These are phyloP conservation scores for Sarocladium strictum DNA, from an alignment of 2,329 filamentous ascomycete species.

Conservation along the genomic window DNA sequence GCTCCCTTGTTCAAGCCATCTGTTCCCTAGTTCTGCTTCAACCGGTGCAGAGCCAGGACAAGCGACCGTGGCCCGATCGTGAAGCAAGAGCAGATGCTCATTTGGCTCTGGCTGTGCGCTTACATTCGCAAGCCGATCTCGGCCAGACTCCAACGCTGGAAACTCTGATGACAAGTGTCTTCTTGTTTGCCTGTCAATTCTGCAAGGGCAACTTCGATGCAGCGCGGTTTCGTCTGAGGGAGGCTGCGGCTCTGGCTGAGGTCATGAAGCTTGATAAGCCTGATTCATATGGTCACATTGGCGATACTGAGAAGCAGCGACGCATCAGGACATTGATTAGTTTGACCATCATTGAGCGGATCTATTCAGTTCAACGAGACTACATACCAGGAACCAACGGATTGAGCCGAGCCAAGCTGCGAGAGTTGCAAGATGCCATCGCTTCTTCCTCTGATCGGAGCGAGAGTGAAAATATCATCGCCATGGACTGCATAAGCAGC, in stretches of 20 bases:
- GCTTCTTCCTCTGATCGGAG: background rate
- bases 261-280: slow-evolving; percentile 2
- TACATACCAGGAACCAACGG: background rate
- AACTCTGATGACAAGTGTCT: slow-evolving; percentile 1
- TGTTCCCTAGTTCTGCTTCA: background rate
- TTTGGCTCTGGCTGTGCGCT: background rate
- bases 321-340: background rate
- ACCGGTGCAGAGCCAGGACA: background rate
- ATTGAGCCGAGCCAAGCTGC: background rate
- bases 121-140: background rate
- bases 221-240: background rate
- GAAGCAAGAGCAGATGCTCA: background rate
- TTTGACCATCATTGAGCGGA: background rate
- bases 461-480: slow-evolving; percentile 4
- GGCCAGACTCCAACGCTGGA: slow-evolving; percentile 1
- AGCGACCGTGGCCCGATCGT: background rate
- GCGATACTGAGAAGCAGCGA: slow-evolving; percentile 2
- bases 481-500: background rate
- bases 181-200: slow-evolving; percentile 4
- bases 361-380: background rate
- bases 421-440: background rate
- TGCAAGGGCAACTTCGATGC: slow-evolving; percentile 7
- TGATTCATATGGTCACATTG: background rate
- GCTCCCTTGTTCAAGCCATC: background rate
- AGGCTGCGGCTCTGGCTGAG: background rate